These are phyloP conservation scores for Monosporascus sp. DNA, from an alignment of 2,329 filamentous ascomycete species.

Conservation along the genomic window DNA sequence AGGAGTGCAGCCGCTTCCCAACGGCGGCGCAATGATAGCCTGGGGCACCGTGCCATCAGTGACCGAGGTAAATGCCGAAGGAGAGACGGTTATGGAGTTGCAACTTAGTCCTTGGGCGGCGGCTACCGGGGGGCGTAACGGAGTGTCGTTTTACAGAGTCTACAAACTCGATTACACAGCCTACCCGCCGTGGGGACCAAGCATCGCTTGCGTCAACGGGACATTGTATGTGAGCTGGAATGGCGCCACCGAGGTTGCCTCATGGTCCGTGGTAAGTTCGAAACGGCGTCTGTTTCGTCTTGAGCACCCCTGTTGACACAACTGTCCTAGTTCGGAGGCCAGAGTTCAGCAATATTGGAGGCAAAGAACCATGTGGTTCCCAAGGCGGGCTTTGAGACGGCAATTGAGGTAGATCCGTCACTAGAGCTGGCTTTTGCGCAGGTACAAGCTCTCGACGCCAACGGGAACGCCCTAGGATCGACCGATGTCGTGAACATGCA, in stretches of 20 bases:
- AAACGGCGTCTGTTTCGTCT: neutral
- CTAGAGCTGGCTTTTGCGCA: neutral
- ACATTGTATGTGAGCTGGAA: conserved; percentile 36
- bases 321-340: neutral
- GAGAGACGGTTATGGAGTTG: conserved; percentile 44
- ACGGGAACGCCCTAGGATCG: neutral
- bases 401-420: neutral
- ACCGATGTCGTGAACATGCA: neutral
- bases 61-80: conserved; percentile 40
- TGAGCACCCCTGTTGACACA: neutral
- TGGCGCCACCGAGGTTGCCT: conserved; percentile 33
- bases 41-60: conserved; percentile 46
- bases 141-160: conserved; percentile 42
- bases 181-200: conserved; percentile 21
- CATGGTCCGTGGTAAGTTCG: conserved; percentile 17
- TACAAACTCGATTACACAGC: conserved; percentile 47
- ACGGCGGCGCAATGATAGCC: conserved; percentile 47
- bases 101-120: conserved; percentile 31
- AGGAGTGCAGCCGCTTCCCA: conserved; percentile 45
- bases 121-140: conserved; percentile 22
- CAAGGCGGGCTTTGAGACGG: neutral
- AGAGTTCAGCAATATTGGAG: neutral
- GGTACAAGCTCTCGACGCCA: neutral
- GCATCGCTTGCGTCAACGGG: conserved; percentile 11
- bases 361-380: neutral